A percentile compares a stretch with the other conserved stretches of the same genome.
phyloP scores from a whole-genome alignment of 73 alveolate species.

The Paraurostyla sp. region DNA sequence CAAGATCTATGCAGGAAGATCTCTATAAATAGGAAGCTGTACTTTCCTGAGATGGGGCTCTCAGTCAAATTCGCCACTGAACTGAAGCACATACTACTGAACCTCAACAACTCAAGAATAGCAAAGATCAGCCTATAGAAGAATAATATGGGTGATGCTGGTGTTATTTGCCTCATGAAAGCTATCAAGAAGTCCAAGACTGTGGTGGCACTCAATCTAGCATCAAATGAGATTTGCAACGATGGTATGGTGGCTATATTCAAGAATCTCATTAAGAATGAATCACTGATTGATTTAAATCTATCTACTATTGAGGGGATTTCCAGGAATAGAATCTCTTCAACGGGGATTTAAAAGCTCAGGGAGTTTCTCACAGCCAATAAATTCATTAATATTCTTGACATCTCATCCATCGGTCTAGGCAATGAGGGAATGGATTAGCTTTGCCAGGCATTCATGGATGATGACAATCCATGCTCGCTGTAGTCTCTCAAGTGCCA shows the following conservation, averaged over 20 bases:
- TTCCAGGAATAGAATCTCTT: constrained; percentile 41
- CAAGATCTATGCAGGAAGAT: constrained; percentile 30
- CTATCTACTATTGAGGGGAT: constrained; percentile 56
- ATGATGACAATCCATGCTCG: constrained; percentile 46
- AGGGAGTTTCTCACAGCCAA: constrained; percentile 45
- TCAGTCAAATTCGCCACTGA: not conserved
- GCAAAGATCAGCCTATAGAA: constrained; percentile 22
- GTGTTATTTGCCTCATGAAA: constrained; percentile 17
- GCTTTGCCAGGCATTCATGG: constrained; percentile 61
- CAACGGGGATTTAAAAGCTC: constrained; percentile 57
- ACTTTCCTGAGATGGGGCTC: constrained; percentile 36
- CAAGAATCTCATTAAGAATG: constrained; percentile 10
- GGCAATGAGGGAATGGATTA: constrained; percentile 70
- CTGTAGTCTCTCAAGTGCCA: constrained; percentile 52
- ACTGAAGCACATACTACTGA: constrained; percentile 10
- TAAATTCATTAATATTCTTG: constrained; percentile 45
- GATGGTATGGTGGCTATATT: constrained; percentile 49
- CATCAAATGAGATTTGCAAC: constrained; percentile 58
- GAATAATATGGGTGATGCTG: constrained; percentile 45
- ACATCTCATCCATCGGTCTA: constrained; percentile 67
- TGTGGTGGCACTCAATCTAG: constrained; percentile 6
- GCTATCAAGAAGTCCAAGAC: constrained; percentile 33
- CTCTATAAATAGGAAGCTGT: constrained; percentile 39
- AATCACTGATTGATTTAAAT: constrained; percentile 44
- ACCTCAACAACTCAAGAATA: not conserved